phyloP scores from a whole-genome alignment of 768 basidiomycete genomes.

The Lactarius akahatsu region DNA sequence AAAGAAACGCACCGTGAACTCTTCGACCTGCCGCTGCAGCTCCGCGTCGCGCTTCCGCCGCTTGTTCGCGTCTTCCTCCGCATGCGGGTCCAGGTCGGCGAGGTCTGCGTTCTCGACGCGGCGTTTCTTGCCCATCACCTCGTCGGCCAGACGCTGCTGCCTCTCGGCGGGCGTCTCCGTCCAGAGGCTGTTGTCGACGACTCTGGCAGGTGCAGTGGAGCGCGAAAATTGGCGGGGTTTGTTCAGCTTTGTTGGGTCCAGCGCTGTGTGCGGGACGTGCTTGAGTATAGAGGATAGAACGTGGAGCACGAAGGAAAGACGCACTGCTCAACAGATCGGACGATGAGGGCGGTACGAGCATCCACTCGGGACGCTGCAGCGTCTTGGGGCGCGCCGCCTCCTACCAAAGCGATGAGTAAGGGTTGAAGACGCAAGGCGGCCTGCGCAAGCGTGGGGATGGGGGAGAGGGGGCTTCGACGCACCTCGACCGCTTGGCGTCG shows the following conservation, averaged over 20 bases:
- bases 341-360: constrained; percentile 89
- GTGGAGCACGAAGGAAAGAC: background rate
- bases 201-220: constrained; percentile 41
- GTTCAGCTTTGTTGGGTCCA: constrained; percentile 80
- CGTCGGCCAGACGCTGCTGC: constrained; percentile 89
- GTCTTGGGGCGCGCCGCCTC: constrained; percentile 79
- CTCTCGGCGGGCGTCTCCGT: constrained; percentile 95
- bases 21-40: constrained; percentile 70
- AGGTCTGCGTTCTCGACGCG: constrained; percentile 62
- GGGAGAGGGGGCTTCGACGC: constrained; percentile 28
- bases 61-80: constrained; percentile 49
- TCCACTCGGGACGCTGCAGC: constrained; percentile 91
- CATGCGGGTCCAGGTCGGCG: constrained; percentile 41
- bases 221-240: constrained; percentile 80
- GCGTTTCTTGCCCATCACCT: constrained; percentile 88
- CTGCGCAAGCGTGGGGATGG: background rate
- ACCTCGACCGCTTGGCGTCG: constrained; percentile 69
- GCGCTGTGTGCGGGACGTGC: constrained; percentile 44
- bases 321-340: constrained; percentile 76
- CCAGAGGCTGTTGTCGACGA: constrained; percentile 73
- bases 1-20: constrained; percentile 62
- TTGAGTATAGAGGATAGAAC: background rate
- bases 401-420: constrained; percentile 36
- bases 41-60: constrained; percentile 64
- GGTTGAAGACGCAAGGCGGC: background rate